A percentile compares a stretch with the other conserved stretches of the same genome.
Conservation (phyloP, 345 rosid genomes). For the Mangifera indica region DNA sequence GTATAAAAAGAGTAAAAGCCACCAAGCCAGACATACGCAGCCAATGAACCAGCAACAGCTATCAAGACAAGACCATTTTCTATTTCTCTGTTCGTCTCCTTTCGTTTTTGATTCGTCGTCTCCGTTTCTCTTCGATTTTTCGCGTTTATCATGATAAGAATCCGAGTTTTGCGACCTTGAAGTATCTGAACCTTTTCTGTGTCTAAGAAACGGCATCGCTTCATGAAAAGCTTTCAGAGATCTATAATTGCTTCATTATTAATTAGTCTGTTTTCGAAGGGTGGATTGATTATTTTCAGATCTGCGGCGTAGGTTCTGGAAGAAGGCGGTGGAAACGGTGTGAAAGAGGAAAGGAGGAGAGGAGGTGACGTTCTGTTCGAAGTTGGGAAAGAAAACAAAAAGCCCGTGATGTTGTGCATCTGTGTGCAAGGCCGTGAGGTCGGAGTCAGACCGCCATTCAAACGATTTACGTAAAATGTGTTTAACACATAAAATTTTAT, state of each 20-base stretch:
- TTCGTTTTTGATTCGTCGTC: neutral
- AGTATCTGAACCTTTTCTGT: constrained; percentile 29
- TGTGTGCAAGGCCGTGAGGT: too few species aligned
- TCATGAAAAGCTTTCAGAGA: neutral
- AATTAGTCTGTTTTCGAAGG: neutral
- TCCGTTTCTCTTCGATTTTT: neutral
- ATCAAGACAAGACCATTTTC: constrained; percentile 51
- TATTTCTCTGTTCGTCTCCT: constrained; percentile 12
- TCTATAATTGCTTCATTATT: neutral
- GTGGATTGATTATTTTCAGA: neutral
- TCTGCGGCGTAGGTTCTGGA: neutral
- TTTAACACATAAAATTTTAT: too few species aligned
- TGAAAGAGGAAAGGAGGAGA: neutral
- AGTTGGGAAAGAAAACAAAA: neutral
- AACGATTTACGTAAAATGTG: too few species aligned
- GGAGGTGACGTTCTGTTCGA: neutral
- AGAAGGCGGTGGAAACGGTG: neutral
- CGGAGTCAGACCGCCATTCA: too few species aligned
- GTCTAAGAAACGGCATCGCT: constrained; percentile 41
- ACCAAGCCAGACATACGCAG: constrained; percentile 55
- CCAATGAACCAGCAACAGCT: constrained; percentile 70
- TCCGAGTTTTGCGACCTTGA: constrained; percentile 9
- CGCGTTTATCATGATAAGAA: constrained; percentile 5
- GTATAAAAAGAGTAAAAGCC: constrained; percentile 53
- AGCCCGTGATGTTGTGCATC: too few species aligned